These are phyloP conservation scores for Sporisorium sorghi DNA, from an alignment of 1,284 basidiomycete species.

Conservation along the genomic window DNA sequence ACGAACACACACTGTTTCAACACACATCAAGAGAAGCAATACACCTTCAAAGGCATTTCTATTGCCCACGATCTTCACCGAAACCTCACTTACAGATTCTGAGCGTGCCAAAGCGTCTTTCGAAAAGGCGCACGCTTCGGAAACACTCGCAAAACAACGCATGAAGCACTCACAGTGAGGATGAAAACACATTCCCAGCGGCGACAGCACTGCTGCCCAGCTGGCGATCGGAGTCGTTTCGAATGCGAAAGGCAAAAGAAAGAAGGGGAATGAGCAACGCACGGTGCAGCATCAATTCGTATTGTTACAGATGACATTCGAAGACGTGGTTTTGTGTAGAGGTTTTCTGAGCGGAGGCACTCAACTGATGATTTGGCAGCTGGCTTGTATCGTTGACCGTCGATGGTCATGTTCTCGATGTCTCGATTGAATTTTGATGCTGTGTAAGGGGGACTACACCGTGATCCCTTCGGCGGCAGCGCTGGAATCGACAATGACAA, in stretches of 20 bases:
- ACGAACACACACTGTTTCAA: background rate
- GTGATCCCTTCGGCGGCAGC: conserved; percentile 40
- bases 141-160: too few species aligned
- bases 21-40: background rate
- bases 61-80: background rate
- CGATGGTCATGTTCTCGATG: background rate
- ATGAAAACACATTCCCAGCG: background rate
- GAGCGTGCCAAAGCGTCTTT: background rate
- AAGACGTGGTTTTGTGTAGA: background rate
- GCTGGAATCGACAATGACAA: conserved; percentile 55
- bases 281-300: background rate
- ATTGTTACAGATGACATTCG: background rate
- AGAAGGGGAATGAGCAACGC: background rate
- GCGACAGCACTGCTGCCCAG: background rate
- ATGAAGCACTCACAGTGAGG: background rate
- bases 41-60: background rate
- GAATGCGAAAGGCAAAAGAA: background rate
- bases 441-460: background rate
- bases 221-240: background rate
- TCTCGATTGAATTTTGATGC: background rate
- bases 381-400: background rate
- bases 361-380: conserved; percentile 6
- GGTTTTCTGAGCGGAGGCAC: background rate
- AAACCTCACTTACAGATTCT: background rate
- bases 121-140: too few species aligned